These are phyloP conservation scores for Globisporangium cylindrosporum DNA, from an alignment of 352 stramenopile species.

Conservation along the genomic window DNA sequence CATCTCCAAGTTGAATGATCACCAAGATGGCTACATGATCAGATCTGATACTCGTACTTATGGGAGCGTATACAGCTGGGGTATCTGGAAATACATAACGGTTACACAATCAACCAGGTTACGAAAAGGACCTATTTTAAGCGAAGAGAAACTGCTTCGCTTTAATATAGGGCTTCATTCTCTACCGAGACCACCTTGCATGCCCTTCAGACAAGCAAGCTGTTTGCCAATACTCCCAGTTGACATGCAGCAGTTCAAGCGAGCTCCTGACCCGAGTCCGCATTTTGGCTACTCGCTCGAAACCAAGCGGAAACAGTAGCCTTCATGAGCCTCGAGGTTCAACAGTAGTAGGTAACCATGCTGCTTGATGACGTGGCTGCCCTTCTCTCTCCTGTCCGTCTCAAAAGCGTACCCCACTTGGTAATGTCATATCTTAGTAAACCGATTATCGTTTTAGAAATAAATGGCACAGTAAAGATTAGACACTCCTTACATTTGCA, in stretches of 20 bases:
- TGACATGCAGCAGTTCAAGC: not conserved
- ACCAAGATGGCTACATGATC: not conserved
- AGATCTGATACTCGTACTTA: not conserved
- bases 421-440: not conserved
- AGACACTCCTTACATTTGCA: not conserved
- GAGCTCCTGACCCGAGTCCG: not conserved
- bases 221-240: not conserved
- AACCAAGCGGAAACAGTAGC: too few species aligned
- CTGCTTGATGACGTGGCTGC: not conserved
- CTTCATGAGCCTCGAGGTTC: not conserved
- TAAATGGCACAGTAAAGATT: not conserved
- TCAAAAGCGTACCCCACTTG: not conserved
- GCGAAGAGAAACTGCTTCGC: not conserved
- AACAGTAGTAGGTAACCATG: not conserved
- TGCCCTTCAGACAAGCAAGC: too few species aligned
- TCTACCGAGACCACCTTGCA: not conserved
- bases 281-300: not conserved
- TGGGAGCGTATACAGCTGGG: not conserved
- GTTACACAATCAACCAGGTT: not conserved
- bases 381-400: not conserved
- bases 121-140: not conserved
- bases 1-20: too few species aligned
- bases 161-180: not conserved
- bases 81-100: not conserved
- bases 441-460: not conserved